Evolutionary conservation across 768 basidiomycete species (phyloP).

Genomic region (Guyanaporus albipodus): DNA sequence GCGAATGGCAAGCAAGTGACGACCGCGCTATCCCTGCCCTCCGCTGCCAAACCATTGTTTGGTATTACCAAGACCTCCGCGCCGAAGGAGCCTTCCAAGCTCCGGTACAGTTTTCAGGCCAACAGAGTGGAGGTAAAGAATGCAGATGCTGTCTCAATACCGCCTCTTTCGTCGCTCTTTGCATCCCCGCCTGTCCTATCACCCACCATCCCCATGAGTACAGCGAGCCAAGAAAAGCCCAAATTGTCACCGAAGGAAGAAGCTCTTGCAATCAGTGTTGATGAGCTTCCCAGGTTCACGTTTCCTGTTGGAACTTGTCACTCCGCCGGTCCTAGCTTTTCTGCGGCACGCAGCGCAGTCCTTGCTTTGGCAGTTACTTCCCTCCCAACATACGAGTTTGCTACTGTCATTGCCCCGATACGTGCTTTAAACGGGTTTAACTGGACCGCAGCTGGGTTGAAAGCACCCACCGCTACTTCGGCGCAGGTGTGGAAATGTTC

Average conservation of each 20-base stretch:
- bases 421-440: slow-evolving; percentile 44
- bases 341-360: slow-evolving; percentile 34
- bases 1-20: slow-evolving; percentile 13
- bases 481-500: slow-evolving; percentile 52
- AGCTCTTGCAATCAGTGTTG: slow-evolving; percentile 27
- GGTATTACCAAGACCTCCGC: slow-evolving; percentile 44
- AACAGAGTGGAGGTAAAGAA: slow-evolving; percentile 40
- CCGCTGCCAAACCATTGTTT: slow-evolving; percentile 21
- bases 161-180: slow-evolving; percentile 14
- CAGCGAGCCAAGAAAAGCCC: slow-evolving; percentile 12
- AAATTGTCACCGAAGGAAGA: slow-evolving; percentile 28
- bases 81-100: slow-evolving; percentile 76
- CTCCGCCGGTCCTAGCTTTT: slow-evolving; percentile 20
- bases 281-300: slow-evolving; percentile 35
- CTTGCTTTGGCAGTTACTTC: slow-evolving; percentile 36
- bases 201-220: not conserved
- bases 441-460: slow-evolving; percentile 60
- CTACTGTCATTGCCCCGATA: slow-evolving; percentile 12
- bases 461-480: slow-evolving; percentile 35
- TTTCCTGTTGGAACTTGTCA: slow-evolving; percentile 21
- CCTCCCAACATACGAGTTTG: slow-evolving; percentile 45
- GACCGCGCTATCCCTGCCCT: slow-evolving; percentile 18
- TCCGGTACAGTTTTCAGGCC: slow-evolving; percentile 66
- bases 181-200: slow-evolving; percentile 28
- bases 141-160: slow-evolving; percentile 6